Evolutionary conservation across 1,139 yeast species (phyloP).

Genomic region (Ashbya aceris): DNA sequence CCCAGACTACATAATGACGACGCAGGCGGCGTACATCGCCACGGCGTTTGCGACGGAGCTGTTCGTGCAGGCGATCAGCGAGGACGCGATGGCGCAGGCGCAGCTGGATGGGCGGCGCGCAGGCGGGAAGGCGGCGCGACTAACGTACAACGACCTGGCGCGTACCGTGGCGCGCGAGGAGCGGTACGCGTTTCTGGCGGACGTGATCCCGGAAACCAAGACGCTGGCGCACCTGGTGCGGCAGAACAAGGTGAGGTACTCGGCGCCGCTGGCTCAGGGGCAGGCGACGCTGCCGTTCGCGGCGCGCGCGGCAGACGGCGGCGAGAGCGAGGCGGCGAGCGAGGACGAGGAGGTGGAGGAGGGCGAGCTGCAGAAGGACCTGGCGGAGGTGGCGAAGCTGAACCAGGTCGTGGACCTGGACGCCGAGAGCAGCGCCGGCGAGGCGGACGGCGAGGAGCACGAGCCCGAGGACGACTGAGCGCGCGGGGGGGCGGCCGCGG

Average conservation of each 20-base stretch:
- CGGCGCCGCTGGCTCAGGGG: conserved; percentile 8
- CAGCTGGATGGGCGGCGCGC: conserved; percentile 13
- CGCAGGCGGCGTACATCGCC: conserved; percentile 73
- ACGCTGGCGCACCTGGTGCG: conserved; percentile 45
- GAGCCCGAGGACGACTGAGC: background rate
- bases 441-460: background rate
- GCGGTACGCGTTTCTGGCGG: conserved; percentile 55
- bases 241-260: conserved; percentile 37
- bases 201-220: conserved; percentile 57
- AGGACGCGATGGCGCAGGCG: conserved; percentile 55
- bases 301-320: conserved; percentile 7
- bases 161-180: conserved; percentile 61
- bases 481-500: background rate
- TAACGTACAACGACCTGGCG: conserved; percentile 60
- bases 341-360: conserved; percentile 18
- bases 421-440: conserved; percentile 1
- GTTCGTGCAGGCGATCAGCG: conserved; percentile 70
- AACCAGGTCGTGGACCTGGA: conserved; percentile 6
- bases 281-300: conserved; percentile 8
- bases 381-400: conserved; percentile 11
- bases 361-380: conserved; percentile 14
- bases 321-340: conserved; percentile 13
- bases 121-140: conserved; percentile 13
- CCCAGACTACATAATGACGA: conserved; percentile 67
- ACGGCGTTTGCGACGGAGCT: conserved; percentile 83